Base-by-base conservation (phyloP, 192 early-diverging fungal genomes). In the Entomortierella chlamydospora region DNA sequence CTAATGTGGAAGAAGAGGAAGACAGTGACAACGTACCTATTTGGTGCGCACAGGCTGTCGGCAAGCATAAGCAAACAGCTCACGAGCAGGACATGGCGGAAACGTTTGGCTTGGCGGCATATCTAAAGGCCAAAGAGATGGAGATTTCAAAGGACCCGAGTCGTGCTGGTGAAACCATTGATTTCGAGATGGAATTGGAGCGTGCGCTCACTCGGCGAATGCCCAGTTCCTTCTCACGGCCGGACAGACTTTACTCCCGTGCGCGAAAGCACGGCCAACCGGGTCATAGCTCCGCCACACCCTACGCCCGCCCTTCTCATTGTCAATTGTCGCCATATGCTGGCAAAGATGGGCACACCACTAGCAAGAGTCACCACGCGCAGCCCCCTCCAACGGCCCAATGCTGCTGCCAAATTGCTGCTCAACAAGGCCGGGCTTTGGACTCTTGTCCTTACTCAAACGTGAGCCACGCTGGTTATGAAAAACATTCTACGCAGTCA, bases 151-250 rank as follows among this genome's bases (percentile, higher is more conserved):
- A 78, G 54, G 74, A 78, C n/a, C 74, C 74, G 7, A 49, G 49
- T 25, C 59, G 61, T 25, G 67, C 62, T 13, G 76, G 76, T 22
- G 68, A 70, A 51, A 65, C 68, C 37, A 64, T 79, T 28, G 76
- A 79, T 60, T 79, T 57, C n/a, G 76, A 79, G 51, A 79, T 66
- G 68, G 76, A 79, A 61, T 63, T 79, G 30, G 76, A 79, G 33
- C 49, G 41, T n/a, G 76, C 76, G 0, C 52, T 79, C 3, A 61
- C 68, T 7, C 76, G 70, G 23, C 68, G 76, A 6, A 70, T 79
- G 76, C 76, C 76, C 9, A 66, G 47, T 20, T 79, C 76, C 29
- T 79, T 79, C 29, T 79, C 76, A 23, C 61, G 76, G 12, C 54
- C 68, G n/a, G 76, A 70, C 26, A 66, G 61, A n/a, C 39, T 53